Base-by-base conservation (phyloP, 1,284 basidiomycete genomes). In the Pseudozyma sp. region DNA sequence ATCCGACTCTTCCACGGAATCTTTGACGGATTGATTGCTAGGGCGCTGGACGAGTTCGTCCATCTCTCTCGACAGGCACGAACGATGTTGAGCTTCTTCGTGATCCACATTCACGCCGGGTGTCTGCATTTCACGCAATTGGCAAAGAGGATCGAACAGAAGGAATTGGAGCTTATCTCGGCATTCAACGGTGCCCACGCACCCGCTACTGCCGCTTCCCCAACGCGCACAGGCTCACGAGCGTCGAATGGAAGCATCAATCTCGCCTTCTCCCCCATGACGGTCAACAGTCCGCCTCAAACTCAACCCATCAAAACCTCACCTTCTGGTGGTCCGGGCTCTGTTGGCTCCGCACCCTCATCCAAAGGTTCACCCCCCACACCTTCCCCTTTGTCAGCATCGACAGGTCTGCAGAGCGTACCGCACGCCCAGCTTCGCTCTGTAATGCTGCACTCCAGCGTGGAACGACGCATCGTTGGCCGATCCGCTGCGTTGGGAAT, bases 91-190 rank as follows among this genome's bases (percentile, higher is more conserved):
- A 48, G 47, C 2, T 71, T 76, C 47, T 73, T 76, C 40, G 74
- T 73, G 35, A 66, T 76, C 3, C 74, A 76, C 40, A 76, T 76
- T 34, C 74, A 76, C 40, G 18, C 73, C 13, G 74, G 74, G 0
- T 70, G 72, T 38, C 36, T 76, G 19, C 74, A 76, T 35, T 76
- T 76, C 34, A 59, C 55, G 19, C 62, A 62, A 40, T 35, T 76
- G 39, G 65, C 70, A 3, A 72, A 73, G 62, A 54, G 45, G 19
- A 68, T 76, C 12, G 73, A 76, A 49, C 55, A 59, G 56, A 71
- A 71, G 56, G 73, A 76, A 53, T 36, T 69, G 50, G 73, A 76
- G 36, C 25, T 76, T 38, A 63, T 76, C 7, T 65, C 71, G 51
- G 58, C 57, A 18, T 70, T 63, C 38, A 67, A 75, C 19, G 59